Base-by-base conservation (phyloP, 805 yeast species). In the Clavispora carvajalis region DNA sequence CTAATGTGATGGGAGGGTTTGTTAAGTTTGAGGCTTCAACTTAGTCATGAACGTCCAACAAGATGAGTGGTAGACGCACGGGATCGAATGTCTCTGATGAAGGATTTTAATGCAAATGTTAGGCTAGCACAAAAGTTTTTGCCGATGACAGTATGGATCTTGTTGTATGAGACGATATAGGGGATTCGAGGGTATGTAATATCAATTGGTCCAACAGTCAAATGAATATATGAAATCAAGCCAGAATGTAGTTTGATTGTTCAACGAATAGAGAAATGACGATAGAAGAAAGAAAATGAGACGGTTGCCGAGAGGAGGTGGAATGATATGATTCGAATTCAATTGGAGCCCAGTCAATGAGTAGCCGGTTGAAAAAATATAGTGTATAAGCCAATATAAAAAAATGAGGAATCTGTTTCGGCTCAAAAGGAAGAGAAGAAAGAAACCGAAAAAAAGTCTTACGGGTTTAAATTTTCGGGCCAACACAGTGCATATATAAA, bases 191-290 rank as follows among this genome's bases (percentile, higher is more conserved):
- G 19, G 19, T 2, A 16, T 6, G 31, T 2, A 3, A 8, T 8
- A 28, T 15, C 19, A 12, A 13, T 11, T 15, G 6, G 18, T 15
- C 19, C 31, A 28, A 28, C 2, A 12, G 31, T 16, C 19, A 28
- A 28, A 28, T 15, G 31, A 15, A 28, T 15, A 16, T 18, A 18
- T 31, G 22, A 17, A 29, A 11, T 12, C 22, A 16, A 15, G 22
- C 34, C 5, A 22, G 17, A 10, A n/a, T 9, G 23, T 12, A 17
- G 8, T 10, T 15, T 19, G 19, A 15, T 24, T 26, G 17, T 31
- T 18, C 19, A 24, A 25, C 41, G 34, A 22, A 38, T 21, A 38
- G 41, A 26, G 38, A 13, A 35, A 34, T 34, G 39, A 37, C 29
- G 38, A 17, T 23, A 28, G 13, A 21, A 4, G 21, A 28, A 15